Evolutionary conservation across 805 yeast genomes (phyloP).

Genomic region (Ogataea neopini): DNA sequence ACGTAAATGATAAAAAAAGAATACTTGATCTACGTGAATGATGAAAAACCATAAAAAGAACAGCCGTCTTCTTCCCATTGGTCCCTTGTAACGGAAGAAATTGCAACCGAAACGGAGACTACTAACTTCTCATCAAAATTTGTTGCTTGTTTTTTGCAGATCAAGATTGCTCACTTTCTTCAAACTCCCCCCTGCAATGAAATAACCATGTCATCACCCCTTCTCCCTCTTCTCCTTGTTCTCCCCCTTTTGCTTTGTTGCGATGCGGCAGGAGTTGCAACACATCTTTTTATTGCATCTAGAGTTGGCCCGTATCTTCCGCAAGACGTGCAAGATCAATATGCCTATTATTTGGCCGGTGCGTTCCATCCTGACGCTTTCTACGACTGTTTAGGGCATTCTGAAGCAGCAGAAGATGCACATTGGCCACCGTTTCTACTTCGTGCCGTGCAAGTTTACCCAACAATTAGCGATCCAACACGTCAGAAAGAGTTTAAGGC

Average conservation of each 20-base stretch:
- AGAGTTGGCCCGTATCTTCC: slow-evolving; percentile 37
- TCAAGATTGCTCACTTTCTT: no score
- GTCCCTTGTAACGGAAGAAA: neutral
- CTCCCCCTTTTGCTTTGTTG: neutral
- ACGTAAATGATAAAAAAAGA: neutral
- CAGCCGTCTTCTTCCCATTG: neutral
- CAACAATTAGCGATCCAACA: neutral
- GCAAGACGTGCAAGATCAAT: slow-evolving; percentile 28
- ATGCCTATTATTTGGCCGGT: slow-evolving; percentile 51
- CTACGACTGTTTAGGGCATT: slow-evolving; percentile 55
- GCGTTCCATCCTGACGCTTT: slow-evolving; percentile 71
- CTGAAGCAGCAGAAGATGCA: slow-evolving; percentile 57
- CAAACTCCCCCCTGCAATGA: no score
- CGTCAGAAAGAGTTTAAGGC: slow-evolving; percentile 42
- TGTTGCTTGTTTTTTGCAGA: no score
- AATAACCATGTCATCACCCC: neutral
- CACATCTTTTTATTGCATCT: slow-evolving; percentile 40
- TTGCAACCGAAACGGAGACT: no score
- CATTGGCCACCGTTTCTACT: slow-evolving; percentile 72
- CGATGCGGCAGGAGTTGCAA: slow-evolving; percentile 30
- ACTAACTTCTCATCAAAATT: no score
- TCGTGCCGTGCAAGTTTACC: slow-evolving; percentile 46
- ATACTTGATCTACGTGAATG: neutral
- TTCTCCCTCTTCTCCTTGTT: neutral
- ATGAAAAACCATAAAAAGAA: neutral